phyloP scores from a whole-genome alignment of 2,329 filamentous ascomycete genomes.

The Aspergillus fischeri region DNA sequence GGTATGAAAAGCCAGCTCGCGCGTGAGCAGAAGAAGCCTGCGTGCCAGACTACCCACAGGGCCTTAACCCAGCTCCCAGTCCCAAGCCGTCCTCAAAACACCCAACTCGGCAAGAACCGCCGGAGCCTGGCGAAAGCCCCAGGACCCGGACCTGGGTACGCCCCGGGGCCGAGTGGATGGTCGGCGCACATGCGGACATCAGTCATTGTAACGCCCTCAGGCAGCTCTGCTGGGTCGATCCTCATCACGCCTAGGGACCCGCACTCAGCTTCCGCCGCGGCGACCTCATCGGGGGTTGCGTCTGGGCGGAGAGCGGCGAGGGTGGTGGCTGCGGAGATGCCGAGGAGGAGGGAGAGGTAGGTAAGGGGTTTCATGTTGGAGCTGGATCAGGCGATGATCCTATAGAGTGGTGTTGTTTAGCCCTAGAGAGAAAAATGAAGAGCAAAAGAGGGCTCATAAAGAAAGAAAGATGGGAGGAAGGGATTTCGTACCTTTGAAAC shows the following conservation, averaged over 20 bases:
- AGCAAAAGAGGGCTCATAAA: conserved; percentile 5
- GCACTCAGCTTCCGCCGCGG: conserved; percentile 13
- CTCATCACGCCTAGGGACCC: conserved; percentile 15
- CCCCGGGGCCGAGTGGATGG: conserved; percentile 19
- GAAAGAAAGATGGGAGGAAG: conserved; percentile 10
- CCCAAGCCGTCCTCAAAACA: conserved; percentile 15
- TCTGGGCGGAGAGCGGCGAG: conserved; percentile 16
- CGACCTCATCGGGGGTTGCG: conserved; percentile 15
- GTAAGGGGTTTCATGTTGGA: conserved; percentile 18
- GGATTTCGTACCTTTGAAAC: conserved; percentile 9
- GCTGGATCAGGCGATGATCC: conserved; percentile 5
- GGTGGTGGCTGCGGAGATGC: conserved; percentile 17
- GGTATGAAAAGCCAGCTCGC: conserved; percentile 6
- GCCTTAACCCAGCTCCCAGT: conserved; percentile 8
- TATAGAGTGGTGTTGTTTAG: conserved; percentile 11
- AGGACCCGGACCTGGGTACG: conserved; percentile 17
- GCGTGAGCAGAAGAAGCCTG: conserved; percentile 7
- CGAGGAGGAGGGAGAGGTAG: conserved; percentile 17
- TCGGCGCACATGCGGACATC: conserved; percentile 17
- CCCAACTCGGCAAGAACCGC: conserved; percentile 10
- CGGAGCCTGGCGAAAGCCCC: conserved; percentile 16
- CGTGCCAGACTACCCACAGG: conserved; percentile 2
- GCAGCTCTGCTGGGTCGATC: conserved; percentile 14
- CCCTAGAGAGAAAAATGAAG: conserved; percentile 4
- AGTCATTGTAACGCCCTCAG: conserved; percentile 10